phyloP scores from a whole-genome alignment of 1,284 basidiomycete genomes.

The Cutaneotrichosporon dermatis region DNA sequence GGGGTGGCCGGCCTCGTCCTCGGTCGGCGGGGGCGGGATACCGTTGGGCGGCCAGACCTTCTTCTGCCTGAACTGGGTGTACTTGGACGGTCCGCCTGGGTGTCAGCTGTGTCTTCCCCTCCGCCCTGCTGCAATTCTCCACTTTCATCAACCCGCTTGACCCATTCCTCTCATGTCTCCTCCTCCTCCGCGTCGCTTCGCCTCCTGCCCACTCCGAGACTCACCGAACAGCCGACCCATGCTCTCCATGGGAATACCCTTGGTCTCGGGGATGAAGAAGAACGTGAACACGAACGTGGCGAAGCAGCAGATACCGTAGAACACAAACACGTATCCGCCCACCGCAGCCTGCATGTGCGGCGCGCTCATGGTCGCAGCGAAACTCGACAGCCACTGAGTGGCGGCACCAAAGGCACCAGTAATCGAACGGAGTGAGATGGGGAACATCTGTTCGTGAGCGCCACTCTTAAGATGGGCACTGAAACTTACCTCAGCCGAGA shows the following conservation, averaged over 20 bases:
- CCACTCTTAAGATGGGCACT: too few relatives aligned
- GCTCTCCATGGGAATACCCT: constrained; percentile 31
- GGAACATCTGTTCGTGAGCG: constrained; percentile 25
- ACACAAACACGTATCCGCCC: constrained; percentile 33
- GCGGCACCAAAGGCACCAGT: constrained; percentile 29
- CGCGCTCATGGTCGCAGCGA: constrained; percentile 33
- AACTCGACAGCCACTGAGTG: constrained; percentile 33
- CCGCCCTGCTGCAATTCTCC: too few relatives aligned
- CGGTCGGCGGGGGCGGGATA: constrained; percentile 18
- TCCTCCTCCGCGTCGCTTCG: neutral
- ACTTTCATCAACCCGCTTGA: too few relatives aligned
- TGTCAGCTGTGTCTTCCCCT: too few relatives aligned
- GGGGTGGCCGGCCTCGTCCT: neutral
- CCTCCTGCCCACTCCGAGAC: neutral
- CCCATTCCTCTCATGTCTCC: too few relatives aligned
- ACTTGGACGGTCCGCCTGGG: constrained; percentile 14
- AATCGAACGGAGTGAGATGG: constrained; percentile 27
- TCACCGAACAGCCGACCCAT: constrained; percentile 27
- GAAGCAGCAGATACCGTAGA: constrained; percentile 33
- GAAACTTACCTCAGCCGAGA: constrained; percentile 19
- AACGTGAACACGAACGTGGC: constrained; percentile 30
- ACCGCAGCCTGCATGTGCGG: constrained; percentile 26
- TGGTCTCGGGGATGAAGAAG: constrained; percentile 39
- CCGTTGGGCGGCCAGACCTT: constrained; percentile 30
- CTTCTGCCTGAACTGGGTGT: constrained; percentile 30